Conservation (phyloP, 371 early-diverging fungal species). For the Mucor racemosus region DNA sequence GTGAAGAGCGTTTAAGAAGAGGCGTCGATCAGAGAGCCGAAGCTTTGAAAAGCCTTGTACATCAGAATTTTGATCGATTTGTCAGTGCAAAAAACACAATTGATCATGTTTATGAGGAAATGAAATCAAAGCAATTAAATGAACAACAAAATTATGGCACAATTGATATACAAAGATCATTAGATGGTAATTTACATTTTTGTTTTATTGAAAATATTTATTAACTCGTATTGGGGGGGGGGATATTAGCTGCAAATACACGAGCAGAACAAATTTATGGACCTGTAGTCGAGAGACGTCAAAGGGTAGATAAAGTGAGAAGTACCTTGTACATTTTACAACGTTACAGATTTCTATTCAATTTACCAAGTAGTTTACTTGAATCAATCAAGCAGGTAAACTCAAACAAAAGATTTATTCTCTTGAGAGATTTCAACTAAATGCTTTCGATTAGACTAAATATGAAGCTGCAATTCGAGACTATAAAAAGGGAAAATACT, state of each 20-base stretch:
- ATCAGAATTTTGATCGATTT: slow-evolving; percentile 95
- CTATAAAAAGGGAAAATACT: slow-evolving; percentile 90
- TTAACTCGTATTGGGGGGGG: too few species aligned
- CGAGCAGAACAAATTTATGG: slow-evolving; percentile 86
- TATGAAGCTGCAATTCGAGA: slow-evolving; percentile 93
- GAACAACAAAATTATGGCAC: slow-evolving; percentile 85
- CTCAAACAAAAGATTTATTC: not conserved
- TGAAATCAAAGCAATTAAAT: slow-evolving; percentile 83
- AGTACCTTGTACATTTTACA: slow-evolving; percentile 87
- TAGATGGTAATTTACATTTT: slow-evolving; percentile 33
- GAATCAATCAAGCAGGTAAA: slow-evolving; percentile 80
- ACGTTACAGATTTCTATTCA: slow-evolving; percentile 94
- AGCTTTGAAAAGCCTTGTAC: slow-evolving; percentile 85
- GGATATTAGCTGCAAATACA: slow-evolving; percentile 57
- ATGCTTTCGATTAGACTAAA: slow-evolving; percentile 59
- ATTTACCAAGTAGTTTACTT: slow-evolving; percentile 84
- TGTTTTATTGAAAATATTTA: not conserved
- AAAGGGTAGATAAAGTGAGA: slow-evolving; percentile 88
- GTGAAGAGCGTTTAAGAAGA: slow-evolving; percentile 70
- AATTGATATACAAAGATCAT: slow-evolving; percentile 35
- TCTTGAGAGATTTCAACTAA: not conserved
- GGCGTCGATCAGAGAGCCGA: slow-evolving; percentile 86
- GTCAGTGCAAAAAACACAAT: slow-evolving; percentile 95
- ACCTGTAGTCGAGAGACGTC: slow-evolving; percentile 87
- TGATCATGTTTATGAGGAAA: slow-evolving; percentile 91